These are phyloP conservation scores for Urostyla sp. DNA, from an alignment of 73 alveolate genomes.

Conservation along the genomic window DNA sequence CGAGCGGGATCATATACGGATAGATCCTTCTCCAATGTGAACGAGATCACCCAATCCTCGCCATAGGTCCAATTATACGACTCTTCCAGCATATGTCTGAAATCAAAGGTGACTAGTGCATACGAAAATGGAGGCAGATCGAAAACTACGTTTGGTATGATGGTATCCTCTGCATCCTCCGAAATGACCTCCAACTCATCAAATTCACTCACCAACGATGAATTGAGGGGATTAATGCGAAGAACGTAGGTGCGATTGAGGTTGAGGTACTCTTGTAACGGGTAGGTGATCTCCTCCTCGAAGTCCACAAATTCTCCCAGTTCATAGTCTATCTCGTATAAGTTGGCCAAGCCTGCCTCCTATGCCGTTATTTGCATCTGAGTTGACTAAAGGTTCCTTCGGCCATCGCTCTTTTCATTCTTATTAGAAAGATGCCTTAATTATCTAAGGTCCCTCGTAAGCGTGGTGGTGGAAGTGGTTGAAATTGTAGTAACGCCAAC, in stretches of 20 bases:
- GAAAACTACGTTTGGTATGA: conserved; percentile 68
- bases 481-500: too few relatives aligned
- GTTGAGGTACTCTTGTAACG: neutral
- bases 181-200: conserved; percentile 23
- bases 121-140: conserved; percentile 69
- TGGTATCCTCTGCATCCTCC: conserved; percentile 22
- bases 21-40: conserved; percentile 58
- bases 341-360: neutral
- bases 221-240: conserved; percentile 59
- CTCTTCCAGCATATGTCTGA: conserved; percentile 74
- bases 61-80: conserved; percentile 72
- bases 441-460: neutral
- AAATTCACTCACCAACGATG: conserved; percentile 10
- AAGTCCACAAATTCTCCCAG: conserved; percentile 26
- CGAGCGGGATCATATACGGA: conserved; percentile 56
- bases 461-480: too few relatives aligned
- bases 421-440: neutral
- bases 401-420: neutral
- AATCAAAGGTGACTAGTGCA: conserved; percentile 84
- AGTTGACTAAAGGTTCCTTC: neutral
- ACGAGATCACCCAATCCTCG: conserved; percentile 78
- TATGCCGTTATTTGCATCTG: neutral
- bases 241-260: conserved; percentile 41
- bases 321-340: conserved; percentile 25
- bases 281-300: neutral